Evolutionary conservation across 1,284 basidiomycete genomes (phyloP), one percentile per base, ranked within the genome.

Genomic region (Abortiporus biennis): DNA sequence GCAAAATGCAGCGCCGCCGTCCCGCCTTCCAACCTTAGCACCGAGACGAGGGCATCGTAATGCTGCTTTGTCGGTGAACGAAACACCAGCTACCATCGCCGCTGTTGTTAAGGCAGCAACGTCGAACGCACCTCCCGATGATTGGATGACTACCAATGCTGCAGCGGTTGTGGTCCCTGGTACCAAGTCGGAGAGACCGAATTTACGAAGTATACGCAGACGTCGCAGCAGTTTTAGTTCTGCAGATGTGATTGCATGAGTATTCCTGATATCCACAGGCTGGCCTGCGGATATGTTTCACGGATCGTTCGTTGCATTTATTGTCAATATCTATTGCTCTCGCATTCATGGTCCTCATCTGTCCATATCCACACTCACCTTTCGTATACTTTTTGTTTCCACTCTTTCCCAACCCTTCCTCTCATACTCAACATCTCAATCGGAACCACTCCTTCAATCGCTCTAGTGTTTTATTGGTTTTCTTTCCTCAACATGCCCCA

Each of bases 211-310:
- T 42, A 73, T 86, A 25, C 71, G 86, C 51, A 69, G 85, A 47
- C 67, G 87, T 55, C 68, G 87, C 45, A 89, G 87, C 55, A 89
- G 87, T 54, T 90, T 90, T 61, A 87, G 86, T 57, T 69, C 80
- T 44, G 84, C 84, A 6, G 84, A 92, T 59, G 78, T 91, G 27
- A 73, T 89, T 48, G 85, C 80, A 54, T 87, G 62, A 75, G 22
- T 29, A 24, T 17, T 15, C 30, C n/a, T 12, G 11, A n/a, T 22
- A 16, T 41, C 35, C n/a, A 36, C 6, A 21, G 35, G 16, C 35
- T 36, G 35, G 35, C 16, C n/a, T n/a, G n/a, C n/a, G n/a, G n/a
- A n/a, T n/a, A n/a, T n/a, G n/a, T n/a, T n/a, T n/a, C n/a, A n/a
- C n/a, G n/a, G n/a, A n/a, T n/a, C n/a, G n/a, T n/a, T n/a, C n/a